phyloP scores from a whole-genome alignment of 2,329 filamentous ascomycete genomes.

The Diaporthe caulivora region DNA sequence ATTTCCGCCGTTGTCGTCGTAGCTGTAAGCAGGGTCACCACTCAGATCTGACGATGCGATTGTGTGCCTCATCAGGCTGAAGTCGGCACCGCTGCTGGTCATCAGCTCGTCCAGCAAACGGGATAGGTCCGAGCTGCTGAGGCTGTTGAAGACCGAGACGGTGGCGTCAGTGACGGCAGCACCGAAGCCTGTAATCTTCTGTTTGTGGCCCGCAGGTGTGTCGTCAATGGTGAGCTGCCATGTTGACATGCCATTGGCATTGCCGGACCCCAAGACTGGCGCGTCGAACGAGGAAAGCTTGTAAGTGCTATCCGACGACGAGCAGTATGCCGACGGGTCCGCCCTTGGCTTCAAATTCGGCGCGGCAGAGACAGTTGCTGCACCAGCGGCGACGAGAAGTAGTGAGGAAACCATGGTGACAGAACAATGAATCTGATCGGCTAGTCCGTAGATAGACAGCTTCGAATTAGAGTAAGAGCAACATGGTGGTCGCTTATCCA shows the following conservation, averaged over 20 bases:
- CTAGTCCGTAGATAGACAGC: background rate
- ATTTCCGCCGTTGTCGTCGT: slow-evolving; percentile 51
- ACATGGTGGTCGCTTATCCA: background rate
- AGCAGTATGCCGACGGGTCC: slow-evolving; percentile 47
- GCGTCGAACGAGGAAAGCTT: slow-evolving; percentile 50
- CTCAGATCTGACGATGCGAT: slow-evolving; percentile 56
- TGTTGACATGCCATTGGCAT: slow-evolving; percentile 48
- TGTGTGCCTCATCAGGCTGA: slow-evolving; percentile 55
- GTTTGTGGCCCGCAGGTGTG: slow-evolving; percentile 52
- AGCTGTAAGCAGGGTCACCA: slow-evolving; percentile 53
- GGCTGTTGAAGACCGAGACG: slow-evolving; percentile 52
- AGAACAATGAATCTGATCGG: background rate
- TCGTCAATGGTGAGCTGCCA: slow-evolving; percentile 56
- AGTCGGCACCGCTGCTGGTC: slow-evolving; percentile 53
- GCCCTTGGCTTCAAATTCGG: slow-evolving; percentile 37
- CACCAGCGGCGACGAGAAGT: slow-evolving; percentile 20
- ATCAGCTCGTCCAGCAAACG: slow-evolving; percentile 52
- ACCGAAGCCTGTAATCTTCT: slow-evolving; percentile 56
- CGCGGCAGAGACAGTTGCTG: slow-evolving; percentile 27
- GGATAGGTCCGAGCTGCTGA: slow-evolving; percentile 47
- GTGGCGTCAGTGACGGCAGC: slow-evolving; percentile 57
- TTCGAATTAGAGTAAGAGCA: background rate
- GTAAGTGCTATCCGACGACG: slow-evolving; percentile 52
- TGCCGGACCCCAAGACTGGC: slow-evolving; percentile 51
- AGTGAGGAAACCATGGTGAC: slow-evolving; percentile 27